Evolutionary conservation across 2,329 filamentous ascomycete genomes (phyloP).

Genomic region (Madurella fahalii): DNA sequence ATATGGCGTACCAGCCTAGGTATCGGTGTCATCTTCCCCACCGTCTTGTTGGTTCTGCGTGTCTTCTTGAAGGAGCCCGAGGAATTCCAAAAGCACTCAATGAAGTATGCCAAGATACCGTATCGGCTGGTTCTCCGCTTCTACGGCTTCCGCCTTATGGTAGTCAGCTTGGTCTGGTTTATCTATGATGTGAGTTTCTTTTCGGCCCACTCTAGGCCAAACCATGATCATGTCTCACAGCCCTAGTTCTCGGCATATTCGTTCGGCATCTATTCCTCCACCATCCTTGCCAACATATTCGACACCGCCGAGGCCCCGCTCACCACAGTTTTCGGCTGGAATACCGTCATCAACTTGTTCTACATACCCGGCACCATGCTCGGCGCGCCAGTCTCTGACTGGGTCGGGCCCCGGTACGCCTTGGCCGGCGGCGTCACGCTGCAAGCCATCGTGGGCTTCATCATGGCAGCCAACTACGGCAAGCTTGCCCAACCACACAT

Average conservation of each 20-base stretch:
- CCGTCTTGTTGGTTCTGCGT: constrained; percentile 67
- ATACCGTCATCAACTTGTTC: constrained; percentile 81
- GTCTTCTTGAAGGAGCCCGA: constrained; percentile 73
- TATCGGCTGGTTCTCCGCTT: constrained; percentile 56
- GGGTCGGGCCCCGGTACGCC: constrained; percentile 71
- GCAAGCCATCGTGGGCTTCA: constrained; percentile 78
- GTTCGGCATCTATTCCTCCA: constrained; percentile 79
- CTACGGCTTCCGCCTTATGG: constrained; percentile 68
- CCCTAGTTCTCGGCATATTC: constrained; percentile 72
- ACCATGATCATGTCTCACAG: not conserved
- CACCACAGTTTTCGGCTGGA: constrained; percentile 82
- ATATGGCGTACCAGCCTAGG: constrained; percentile 82
- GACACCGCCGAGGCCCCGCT: constrained; percentile 52
- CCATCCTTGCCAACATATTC: constrained; percentile 65
- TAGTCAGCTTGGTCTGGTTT: constrained; percentile 78
- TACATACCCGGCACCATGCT: constrained; percentile 79
- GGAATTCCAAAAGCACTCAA: constrained; percentile 67
- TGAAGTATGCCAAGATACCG: constrained; percentile 57
- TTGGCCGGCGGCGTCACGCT: constrained; percentile 65
- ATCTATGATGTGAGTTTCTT: constrained; percentile 61
- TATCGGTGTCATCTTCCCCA: constrained; percentile 71
- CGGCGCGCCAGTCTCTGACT: constrained; percentile 74
- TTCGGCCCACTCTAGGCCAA: not conserved
- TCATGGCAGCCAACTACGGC: constrained; percentile 78
- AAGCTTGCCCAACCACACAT: constrained; percentile 62